These are phyloP conservation scores for Ophiostoma populinum DNA, from an alignment of 2,329 filamentous ascomycete genomes.

Conservation along the genomic window DNA sequence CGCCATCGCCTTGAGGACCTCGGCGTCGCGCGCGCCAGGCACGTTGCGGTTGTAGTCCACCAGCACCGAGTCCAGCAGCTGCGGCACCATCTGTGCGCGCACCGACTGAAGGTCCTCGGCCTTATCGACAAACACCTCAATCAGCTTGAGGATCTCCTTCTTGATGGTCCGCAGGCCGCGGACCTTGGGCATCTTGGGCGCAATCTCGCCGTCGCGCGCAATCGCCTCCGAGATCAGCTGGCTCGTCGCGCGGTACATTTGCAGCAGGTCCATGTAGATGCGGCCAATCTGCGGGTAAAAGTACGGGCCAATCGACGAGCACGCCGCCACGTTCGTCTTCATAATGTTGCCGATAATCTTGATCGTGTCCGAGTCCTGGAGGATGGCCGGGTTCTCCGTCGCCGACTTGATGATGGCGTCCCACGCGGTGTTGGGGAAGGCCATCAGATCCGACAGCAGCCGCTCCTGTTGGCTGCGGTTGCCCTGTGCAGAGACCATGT, in stretches of 20 bases:
- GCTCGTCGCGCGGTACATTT: constrained; percentile 97
- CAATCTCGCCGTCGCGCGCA: constrained; percentile 56
- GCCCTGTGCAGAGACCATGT: constrained; percentile 97
- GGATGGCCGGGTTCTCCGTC: constrained; percentile 64
- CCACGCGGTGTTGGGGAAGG: constrained; percentile 84
- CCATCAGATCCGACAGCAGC: constrained; percentile 82
- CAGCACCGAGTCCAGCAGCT: constrained; percentile 80
- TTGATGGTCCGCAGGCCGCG: constrained; percentile 93
- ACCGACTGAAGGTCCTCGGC: constrained; percentile 92
- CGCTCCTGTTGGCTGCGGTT: constrained; percentile 90
- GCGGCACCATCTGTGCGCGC: constrained; percentile 86
- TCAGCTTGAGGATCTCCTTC: constrained; percentile 96
- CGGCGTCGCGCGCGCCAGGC: constrained; percentile 83
- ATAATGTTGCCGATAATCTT: constrained; percentile 99
- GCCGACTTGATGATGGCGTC: constrained; percentile 84
- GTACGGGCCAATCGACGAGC: constrained; percentile 87
- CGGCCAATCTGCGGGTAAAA: constrained; percentile 96
- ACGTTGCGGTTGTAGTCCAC: constrained; percentile 97
- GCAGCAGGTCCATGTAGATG: constrained; percentile 96
- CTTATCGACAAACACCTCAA: constrained; percentile 96
- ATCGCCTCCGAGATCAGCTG: constrained; percentile 89
- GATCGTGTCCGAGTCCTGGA: constrained; percentile 88
- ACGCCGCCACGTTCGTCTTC: constrained; percentile 99
- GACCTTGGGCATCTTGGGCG: constrained; percentile 94
- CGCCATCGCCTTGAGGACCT: constrained; percentile 94